Percentiles rank a stretch among this genome's conserved stretches.
Evolutionary conservation across 2,329 filamentous ascomycete species (phyloP).

Genomic region (Alternaria dauci): DNA sequence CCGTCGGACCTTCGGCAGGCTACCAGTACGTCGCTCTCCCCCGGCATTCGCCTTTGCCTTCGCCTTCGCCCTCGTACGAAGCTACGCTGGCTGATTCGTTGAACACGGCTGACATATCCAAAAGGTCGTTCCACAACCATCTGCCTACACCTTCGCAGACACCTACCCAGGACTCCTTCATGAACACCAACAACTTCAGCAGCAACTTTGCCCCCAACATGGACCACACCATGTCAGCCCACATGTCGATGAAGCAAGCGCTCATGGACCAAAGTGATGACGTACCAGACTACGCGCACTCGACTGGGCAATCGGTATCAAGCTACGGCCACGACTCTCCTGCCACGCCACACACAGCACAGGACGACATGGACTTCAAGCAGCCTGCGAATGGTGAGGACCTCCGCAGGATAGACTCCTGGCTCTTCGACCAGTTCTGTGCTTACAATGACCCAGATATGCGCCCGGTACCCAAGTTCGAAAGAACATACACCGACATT

Average conservation of each 20-base stretch:
- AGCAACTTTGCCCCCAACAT: slow-evolving; percentile 58
- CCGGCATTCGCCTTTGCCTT: slow-evolving; percentile 56
- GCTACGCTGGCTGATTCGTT: slow-evolving; percentile 47
- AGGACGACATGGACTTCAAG: slow-evolving; percentile 64
- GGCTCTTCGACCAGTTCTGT: slow-evolving; percentile 73
- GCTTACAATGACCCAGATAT: slow-evolving; percentile 66
- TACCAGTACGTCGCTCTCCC: slow-evolving; percentile 57
- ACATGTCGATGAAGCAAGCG: slow-evolving; percentile 67
- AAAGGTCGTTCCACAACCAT: slow-evolving; percentile 58
- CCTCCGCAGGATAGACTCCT: slow-evolving; percentile 49
- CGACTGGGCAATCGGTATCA: slow-evolving; percentile 66
- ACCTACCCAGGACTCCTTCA: slow-evolving; percentile 61
- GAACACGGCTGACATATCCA: slow-evolving; percentile 47
- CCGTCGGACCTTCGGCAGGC: slow-evolving; percentile 33
- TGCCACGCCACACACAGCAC: slow-evolving; percentile 66
- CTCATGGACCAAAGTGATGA: slow-evolving; percentile 64
- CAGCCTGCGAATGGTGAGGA: slow-evolving; percentile 65
- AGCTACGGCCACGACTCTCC: slow-evolving; percentile 69
- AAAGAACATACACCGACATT: slow-evolving; percentile 85
- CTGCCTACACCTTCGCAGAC: slow-evolving; percentile 65
- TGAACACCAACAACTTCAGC: slow-evolving; percentile 56
- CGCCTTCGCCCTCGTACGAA: slow-evolving; percentile 45
- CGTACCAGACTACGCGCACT: slow-evolving; percentile 60
- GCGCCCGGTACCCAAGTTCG: slow-evolving; percentile 72
- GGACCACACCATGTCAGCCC: slow-evolving; percentile 58